Conservation (phyloP, 2,329 filamentous ascomycete species). For the Arthrobotrys sphaeroides region DNA sequence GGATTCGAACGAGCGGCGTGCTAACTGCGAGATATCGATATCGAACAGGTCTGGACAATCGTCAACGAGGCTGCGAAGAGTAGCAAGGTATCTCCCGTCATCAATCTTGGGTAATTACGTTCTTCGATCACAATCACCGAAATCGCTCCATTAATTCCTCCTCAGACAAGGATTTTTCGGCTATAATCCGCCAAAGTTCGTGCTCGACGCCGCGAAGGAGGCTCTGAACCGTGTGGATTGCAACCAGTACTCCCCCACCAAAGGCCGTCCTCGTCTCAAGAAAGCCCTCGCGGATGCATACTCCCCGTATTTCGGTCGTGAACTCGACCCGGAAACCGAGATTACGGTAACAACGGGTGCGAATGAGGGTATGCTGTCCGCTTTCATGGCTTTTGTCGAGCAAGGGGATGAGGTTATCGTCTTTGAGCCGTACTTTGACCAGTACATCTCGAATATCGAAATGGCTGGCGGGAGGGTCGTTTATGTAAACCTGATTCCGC, state of each 20-base stretch:
- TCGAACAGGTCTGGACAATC: conserved; percentile 66
- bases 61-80: conserved; percentile 74
- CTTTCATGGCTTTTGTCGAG: conserved; percentile 98
- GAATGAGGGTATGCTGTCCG: conserved; percentile 81
- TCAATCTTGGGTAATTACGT: conserved; percentile 72
- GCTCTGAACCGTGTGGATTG: conserved; percentile 91
- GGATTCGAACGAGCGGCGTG: not conserved
- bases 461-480: conserved; percentile 96
- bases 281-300: conserved; percentile 95
- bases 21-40: not conserved
- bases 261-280: conserved; percentile 87
- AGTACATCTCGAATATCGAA: conserved; percentile 98
- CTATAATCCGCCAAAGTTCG: conserved; percentile 92
- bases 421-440: conserved; percentile 98
- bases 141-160: conserved; percentile 58
- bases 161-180: conserved; percentile 76
- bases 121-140: not conserved
- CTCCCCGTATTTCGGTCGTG: conserved; percentile 83
- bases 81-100: conserved; percentile 72
- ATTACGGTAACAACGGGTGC: conserved; percentile 93
- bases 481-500: conserved; percentile 94
- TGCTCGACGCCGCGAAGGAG: conserved; percentile 87
- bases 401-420: conserved; percentile 94
- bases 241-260: conserved; percentile 98
- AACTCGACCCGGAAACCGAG: conserved; percentile 86